phyloP scores from a whole-genome alignment of 1,284 basidiomycete genomes.

The Neonothopanus nambi region DNA sequence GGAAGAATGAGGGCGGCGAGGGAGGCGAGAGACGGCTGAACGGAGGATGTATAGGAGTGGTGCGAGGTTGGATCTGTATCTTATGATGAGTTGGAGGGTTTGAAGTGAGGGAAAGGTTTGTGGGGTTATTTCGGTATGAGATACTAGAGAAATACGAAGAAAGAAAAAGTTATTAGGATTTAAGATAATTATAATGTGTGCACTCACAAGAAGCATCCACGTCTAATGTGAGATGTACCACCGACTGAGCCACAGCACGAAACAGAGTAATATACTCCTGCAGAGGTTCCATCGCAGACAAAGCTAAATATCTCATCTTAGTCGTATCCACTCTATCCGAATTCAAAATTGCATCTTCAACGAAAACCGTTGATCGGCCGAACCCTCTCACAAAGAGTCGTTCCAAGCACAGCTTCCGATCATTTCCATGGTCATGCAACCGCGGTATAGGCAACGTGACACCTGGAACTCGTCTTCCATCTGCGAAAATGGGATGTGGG shows the following conservation, averaged over 20 bases:
- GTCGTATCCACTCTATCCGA: background rate
- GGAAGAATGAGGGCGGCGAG: too few relatives aligned
- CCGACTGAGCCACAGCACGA: background rate
- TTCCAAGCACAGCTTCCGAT: background rate
- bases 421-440: too few relatives aligned
- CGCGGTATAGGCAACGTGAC: too few relatives aligned
- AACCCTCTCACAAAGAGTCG: constrained; percentile 3
- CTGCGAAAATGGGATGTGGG: too few relatives aligned
- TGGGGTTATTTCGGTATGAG: background rate
- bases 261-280: background rate
- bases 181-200: background rate
- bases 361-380: background rate
- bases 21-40: background rate
- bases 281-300: constrained; percentile 1
- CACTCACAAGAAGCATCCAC: background rate
- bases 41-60: background rate
- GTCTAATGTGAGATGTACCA: constrained; percentile 5
- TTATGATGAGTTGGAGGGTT: background rate
- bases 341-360: constrained; percentile 5
- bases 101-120: background rate
- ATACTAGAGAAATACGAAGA: background rate
- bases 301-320: background rate
- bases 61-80: too few relatives aligned
- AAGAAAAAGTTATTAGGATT: background rate
- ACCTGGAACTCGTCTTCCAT: too few relatives aligned